Evolutionary conservation across 805 yeast genomes (phyloP).

Genomic region (Gaillardinia entomophila): DNA sequence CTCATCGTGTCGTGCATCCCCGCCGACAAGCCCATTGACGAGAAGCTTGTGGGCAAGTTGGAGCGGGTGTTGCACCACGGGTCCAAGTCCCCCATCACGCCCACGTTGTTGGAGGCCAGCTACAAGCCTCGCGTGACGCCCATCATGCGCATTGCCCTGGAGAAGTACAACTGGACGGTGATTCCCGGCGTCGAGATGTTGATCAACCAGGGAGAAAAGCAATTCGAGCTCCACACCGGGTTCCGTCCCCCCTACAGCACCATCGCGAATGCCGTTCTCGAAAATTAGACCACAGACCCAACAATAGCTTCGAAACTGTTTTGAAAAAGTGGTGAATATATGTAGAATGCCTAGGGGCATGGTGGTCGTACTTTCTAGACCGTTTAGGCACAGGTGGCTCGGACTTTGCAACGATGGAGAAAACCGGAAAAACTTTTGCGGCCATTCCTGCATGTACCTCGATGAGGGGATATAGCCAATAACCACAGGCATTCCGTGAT

Average conservation of each 20-base stretch:
- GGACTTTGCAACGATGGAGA: too few species aligned
- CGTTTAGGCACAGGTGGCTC: too few species aligned
- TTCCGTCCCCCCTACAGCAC: conserved; percentile 56
- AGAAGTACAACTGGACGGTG: conserved; percentile 65
- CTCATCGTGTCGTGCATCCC: conserved; percentile 79
- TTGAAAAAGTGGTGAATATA: too few species aligned
- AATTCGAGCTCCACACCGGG: conserved; percentile 75
- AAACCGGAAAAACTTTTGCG: background rate
- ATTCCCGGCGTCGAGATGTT: conserved; percentile 90
- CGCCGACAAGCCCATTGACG: conserved; percentile 67
- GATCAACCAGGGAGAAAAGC: conserved; percentile 88
- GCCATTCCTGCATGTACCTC: too few species aligned
- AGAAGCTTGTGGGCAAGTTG: conserved; percentile 40
- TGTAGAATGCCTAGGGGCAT: too few species aligned
- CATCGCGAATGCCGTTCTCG: conserved; percentile 55
- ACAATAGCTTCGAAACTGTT: too few species aligned
- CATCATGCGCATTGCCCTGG: conserved; percentile 70
- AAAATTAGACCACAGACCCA: conserved; percentile 7
- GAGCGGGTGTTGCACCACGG: conserved; percentile 43
- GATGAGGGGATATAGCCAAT: background rate
- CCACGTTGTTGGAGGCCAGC: conserved; percentile 82
- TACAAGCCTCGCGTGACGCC: conserved; percentile 89
- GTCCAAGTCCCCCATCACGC: conserved; percentile 32
- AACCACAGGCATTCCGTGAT: too few species aligned
- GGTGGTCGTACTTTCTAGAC: too few species aligned